Evolutionary conservation across 139 green algal species (phyloP).

Genomic region (Chlamydomonas sp.): DNA sequence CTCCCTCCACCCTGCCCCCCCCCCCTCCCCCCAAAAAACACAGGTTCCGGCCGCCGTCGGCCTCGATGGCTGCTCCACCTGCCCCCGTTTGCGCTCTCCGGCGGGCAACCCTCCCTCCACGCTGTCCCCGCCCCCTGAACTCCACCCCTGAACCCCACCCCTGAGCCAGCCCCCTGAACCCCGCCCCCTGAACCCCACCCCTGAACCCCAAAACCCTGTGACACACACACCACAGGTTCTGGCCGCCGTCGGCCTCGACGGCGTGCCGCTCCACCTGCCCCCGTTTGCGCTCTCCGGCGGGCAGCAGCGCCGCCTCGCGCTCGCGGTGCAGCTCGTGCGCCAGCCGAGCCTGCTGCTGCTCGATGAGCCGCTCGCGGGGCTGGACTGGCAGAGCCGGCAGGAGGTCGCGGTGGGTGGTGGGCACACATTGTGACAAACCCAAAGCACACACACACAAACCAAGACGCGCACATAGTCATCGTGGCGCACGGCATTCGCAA

Average conservation of each 20-base stretch:
- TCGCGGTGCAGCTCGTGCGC: conserved; percentile 80
- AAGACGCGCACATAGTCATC: no score
- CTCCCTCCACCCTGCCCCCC: no score
- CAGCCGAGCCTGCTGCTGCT: conserved; percentile 75
- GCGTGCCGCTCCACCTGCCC: conserved; percentile 51
- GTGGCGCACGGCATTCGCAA: no score
- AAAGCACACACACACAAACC: no score
- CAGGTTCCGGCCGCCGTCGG: conserved; percentile 57
- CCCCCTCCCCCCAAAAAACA: neutral
- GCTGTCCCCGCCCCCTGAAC: neutral
- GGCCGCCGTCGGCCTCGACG: conserved; percentile 54
- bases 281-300: conserved; percentile 70
- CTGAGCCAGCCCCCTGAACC: neutral
- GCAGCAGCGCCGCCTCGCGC: conserved; percentile 81
- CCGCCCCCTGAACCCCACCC: neutral
- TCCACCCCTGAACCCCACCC: neutral
- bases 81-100: no score
- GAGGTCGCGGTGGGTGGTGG: no score
- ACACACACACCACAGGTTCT: conserved; percentile 42
- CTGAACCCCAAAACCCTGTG: neutral
- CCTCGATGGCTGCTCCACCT: no score
- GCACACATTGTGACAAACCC: no score
- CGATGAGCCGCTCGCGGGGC: conserved; percentile 80
- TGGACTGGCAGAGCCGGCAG: conserved; percentile 66
- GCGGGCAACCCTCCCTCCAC: no score